Conservation (phyloP, 2,329 filamentous ascomycete species). For the Cryphonectria naterciae region DNA sequence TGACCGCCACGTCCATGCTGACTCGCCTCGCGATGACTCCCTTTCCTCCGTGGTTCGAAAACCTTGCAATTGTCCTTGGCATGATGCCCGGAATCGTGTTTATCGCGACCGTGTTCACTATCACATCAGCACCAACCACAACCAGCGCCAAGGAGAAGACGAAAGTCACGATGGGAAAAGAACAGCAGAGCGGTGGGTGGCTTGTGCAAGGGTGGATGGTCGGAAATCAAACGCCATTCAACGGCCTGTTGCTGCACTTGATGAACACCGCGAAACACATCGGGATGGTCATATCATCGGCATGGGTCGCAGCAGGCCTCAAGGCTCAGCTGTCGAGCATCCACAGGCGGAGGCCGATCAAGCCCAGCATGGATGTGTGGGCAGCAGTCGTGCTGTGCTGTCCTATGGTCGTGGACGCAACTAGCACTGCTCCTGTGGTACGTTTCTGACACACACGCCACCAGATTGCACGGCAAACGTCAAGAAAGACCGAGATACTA, state of each 20-base stretch:
- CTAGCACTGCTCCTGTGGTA: conserved; percentile 5
- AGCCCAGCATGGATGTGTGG: neutral
- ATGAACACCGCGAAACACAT: neutral
- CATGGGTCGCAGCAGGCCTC: neutral
- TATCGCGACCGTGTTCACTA: neutral
- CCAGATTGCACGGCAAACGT: neutral
- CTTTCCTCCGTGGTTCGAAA: neutral
- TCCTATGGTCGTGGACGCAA: neutral
- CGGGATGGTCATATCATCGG: neutral
- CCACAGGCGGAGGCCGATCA: neutral
- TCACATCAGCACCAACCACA: neutral
- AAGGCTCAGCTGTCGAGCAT: neutral
- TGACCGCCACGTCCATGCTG: neutral
- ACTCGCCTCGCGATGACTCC: neutral
- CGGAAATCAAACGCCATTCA: neutral
- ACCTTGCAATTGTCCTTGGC: neutral
- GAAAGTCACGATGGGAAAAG: neutral
- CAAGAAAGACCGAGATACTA: neutral
- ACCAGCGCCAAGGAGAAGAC: neutral
- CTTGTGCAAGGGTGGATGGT: neutral
- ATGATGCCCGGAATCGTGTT: neutral
- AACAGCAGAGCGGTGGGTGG: neutral
- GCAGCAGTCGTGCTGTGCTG: neutral
- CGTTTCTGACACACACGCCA: neutral
- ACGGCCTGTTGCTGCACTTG: neutral